Evolutionary conservation across 1,139 yeast species (phyloP).

Genomic region (Candida tunisiensis): DNA sequence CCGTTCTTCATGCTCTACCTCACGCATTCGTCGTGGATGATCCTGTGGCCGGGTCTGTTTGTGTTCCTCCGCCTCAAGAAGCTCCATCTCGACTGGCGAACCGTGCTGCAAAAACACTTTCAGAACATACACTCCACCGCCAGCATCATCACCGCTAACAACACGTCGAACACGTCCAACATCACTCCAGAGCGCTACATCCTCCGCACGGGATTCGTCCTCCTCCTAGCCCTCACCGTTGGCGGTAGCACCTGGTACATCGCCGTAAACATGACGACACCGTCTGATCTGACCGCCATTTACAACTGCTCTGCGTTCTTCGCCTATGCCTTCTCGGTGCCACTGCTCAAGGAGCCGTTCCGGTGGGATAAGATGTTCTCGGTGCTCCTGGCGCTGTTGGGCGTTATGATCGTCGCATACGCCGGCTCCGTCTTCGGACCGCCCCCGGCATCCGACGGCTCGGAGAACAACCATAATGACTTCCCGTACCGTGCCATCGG

Average conservation of each 20-base stretch:
- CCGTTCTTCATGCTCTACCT: conserved; percentile 51
- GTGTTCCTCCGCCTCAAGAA: conserved; percentile 18
- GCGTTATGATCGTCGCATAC: conserved; percentile 70
- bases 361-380: conserved; percentile 48
- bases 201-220: conserved; percentile 24
- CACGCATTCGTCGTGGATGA: conserved; percentile 72
- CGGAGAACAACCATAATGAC: conserved; percentile 8
- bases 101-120: conserved; percentile 24
- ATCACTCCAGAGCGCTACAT: conserved; percentile 33
- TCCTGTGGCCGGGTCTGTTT: conserved; percentile 59
- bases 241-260: conserved; percentile 85
- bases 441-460: conserved; percentile 7
- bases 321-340: conserved; percentile 73
- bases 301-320: conserved; percentile 83
- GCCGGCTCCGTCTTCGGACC: conserved; percentile 35
- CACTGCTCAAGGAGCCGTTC: conserved; percentile 46
- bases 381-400: conserved; percentile 55
- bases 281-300: conserved; percentile 79
- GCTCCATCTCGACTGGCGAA: conserved; percentile 17
- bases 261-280: conserved; percentile 66
- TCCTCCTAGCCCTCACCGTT: conserved; percentile 43
- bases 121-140: conserved; percentile 15
- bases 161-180: too few species aligned
- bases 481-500: conserved; percentile 58
- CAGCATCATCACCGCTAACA: conserved; percentile 7